Conservation (phyloP, 2,329 filamentous ascomycete genomes). For the Biscogniauxia marginata region DNA sequence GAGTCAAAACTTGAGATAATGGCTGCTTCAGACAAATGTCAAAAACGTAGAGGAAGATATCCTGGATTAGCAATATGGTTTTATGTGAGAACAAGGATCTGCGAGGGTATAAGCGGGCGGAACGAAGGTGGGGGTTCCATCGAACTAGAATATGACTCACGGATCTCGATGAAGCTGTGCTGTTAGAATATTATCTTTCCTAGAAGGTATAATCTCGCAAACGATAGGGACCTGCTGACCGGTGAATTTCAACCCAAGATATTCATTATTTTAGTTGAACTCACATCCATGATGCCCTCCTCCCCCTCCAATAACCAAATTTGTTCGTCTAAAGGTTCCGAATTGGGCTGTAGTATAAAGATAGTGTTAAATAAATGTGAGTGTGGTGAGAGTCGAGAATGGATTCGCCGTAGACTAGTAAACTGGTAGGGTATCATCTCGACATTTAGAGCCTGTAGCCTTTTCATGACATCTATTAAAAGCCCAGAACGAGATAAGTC, state of each 20-base stretch:
- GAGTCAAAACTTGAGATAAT: constrained; percentile 24
- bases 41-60: constrained; percentile 30
- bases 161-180: constrained; percentile 63
- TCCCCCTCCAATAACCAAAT: constrained; percentile 60
- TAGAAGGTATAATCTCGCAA: constrained; percentile 66
- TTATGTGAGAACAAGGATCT: constrained; percentile 26
- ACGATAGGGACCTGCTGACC: constrained; percentile 63
- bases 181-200: constrained; percentile 49
- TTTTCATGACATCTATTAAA: constrained; percentile 57
- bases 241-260: constrained; percentile 17
- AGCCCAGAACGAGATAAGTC: constrained; percentile 46
- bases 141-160: constrained; percentile 31
- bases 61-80: constrained; percentile 21
- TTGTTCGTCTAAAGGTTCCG: constrained; percentile 51
- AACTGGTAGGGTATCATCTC: constrained; percentile 68
- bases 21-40: constrained; percentile 29
- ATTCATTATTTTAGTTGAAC: constrained; percentile 18
- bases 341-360: constrained; percentile 71
- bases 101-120: constrained; percentile 11
- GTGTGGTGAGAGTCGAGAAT: constrained; percentile 46
- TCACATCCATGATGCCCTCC: constrained; percentile 65
- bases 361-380: constrained; percentile 74
- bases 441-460: constrained; percentile 61
- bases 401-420: constrained; percentile 70
- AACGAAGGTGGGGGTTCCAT: not conserved